Percentiles rank a stretch among this genome's conserved stretches.
phyloP scores from a whole-genome alignment of 2,329 filamentous ascomycete genomes.

The Ophiostoma tasmaniense region DNA sequence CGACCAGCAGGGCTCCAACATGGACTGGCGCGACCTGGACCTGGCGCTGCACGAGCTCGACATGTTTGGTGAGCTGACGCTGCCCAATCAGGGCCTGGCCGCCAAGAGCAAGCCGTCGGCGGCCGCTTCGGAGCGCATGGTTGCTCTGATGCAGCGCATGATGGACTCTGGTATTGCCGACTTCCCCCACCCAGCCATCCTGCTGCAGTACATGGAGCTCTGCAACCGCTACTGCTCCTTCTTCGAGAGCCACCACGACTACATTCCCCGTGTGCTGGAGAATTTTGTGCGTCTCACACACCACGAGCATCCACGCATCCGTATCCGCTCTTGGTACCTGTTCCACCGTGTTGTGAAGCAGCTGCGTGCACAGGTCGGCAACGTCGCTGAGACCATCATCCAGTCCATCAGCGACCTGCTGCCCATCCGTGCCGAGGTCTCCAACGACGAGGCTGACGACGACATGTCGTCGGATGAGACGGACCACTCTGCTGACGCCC shows the following conservation, averaged over 20 bases:
- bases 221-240: conserved; percentile 89
- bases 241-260: conserved; percentile 74
- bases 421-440: conserved; percentile 81
- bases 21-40: conserved; percentile 94
- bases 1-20: conserved; percentile 59
- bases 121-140: conserved; percentile 69
- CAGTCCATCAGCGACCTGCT: conserved; percentile 82
- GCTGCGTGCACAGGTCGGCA: conserved; percentile 72
- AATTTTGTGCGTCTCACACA: conserved; percentile 88
- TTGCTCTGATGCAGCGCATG: conserved; percentile 93
- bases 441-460: conserved; percentile 68
- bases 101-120: conserved; percentile 74
- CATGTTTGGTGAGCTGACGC: conserved; percentile 87
- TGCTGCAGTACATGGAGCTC: conserved; percentile 97
- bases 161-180: conserved; percentile 80
- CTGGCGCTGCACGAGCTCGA: conserved; percentile 93
- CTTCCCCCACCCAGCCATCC: conserved; percentile 82
- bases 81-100: conserved; percentile 79
- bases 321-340: conserved; percentile 90
- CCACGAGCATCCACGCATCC: conserved; percentile 77
- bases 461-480: conserved; percentile 94
- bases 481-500: conserved; percentile 78
- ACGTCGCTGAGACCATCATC: conserved; percentile 85
- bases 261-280: conserved; percentile 80
- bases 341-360: conserved; percentile 91